phyloP scores from a whole-genome alignment of 805 yeast species.

The Yarrowia yakushimensis region DNA sequence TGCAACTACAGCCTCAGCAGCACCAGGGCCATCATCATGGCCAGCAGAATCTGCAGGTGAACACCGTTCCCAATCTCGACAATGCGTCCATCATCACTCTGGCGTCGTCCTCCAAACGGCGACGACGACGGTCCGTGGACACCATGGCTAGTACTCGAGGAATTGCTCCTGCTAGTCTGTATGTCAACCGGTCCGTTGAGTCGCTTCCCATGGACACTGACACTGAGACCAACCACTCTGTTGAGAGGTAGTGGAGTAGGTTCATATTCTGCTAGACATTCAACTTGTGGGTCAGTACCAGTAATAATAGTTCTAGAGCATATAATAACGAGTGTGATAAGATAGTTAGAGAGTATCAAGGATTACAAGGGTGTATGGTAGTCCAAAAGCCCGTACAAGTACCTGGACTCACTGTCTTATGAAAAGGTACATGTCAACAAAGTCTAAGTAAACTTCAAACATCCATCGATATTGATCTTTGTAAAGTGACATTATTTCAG shows the following conservation, averaged over 20 bases:
- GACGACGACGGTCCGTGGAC: constrained; percentile 38
- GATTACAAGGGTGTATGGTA: too few relatives aligned
- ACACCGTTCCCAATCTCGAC: constrained; percentile 30
- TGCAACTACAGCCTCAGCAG: constrained; percentile 27
- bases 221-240: constrained; percentile 20
- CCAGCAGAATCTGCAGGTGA: constrained; percentile 6
- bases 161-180: constrained; percentile 37
- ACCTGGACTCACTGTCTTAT: too few relatives aligned
- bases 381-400: too few relatives aligned
- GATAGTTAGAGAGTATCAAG: too few relatives aligned
- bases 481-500: too few relatives aligned
- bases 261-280: background rate
- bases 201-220: constrained; percentile 26
- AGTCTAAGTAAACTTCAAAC: too few relatives aligned
- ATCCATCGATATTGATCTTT: too few relatives aligned
- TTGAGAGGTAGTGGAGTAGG: background rate
- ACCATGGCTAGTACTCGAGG: constrained; percentile 41
- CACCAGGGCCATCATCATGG: constrained; percentile 7
- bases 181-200: constrained; percentile 30
- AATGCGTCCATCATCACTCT: constrained; percentile 40
- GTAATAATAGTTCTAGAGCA: background rate
- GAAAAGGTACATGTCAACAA: too few relatives aligned
- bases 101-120: constrained; percentile 39
- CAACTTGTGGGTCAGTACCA: too few relatives aligned
- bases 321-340: background rate